Conservation (phyloP, 805 yeast species). For the Saccharomycopsis oosterbeekiorum region DNA sequence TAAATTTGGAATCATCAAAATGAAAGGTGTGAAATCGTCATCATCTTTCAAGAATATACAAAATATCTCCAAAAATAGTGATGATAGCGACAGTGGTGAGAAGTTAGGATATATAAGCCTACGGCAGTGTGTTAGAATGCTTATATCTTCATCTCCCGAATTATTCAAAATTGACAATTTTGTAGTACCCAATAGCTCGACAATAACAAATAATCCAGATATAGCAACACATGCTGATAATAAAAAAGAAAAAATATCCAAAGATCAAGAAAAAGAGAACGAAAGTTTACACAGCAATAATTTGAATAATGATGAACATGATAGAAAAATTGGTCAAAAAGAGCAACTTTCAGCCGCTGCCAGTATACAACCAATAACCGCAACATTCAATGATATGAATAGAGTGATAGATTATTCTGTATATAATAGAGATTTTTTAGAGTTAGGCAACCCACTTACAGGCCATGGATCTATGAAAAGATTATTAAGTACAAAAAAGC, state of each 20-base stretch:
- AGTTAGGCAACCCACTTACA: constrained; percentile 9
- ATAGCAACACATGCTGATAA: background rate
- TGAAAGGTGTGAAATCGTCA: background rate
- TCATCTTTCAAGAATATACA: background rate
- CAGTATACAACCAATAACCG: background rate
- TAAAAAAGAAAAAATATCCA: background rate
- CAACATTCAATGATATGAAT: background rate
- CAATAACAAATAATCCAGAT: background rate
- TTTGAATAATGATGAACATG: background rate
- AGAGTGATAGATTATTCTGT: constrained; percentile 14
- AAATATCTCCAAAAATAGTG: background rate
- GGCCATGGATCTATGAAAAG: constrained; percentile 15
- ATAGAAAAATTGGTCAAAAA: background rate
- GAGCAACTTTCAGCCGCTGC: background rate
- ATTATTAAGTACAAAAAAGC: background rate
- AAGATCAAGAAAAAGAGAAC: background rate
- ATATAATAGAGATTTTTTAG: constrained; percentile 13
- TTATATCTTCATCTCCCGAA: constrained; percentile 14
- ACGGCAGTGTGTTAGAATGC: constrained; percentile 8
- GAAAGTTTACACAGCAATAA: background rate
- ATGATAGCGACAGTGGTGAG: background rate
- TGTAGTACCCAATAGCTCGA: background rate
- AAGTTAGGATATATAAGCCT: constrained; percentile 9
- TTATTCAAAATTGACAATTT: constrained; percentile 8
- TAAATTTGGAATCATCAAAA: constrained; percentile 1